Conservation (phyloP, 177 flowering plant genomes). For the Telopea speciosissima region DNA sequence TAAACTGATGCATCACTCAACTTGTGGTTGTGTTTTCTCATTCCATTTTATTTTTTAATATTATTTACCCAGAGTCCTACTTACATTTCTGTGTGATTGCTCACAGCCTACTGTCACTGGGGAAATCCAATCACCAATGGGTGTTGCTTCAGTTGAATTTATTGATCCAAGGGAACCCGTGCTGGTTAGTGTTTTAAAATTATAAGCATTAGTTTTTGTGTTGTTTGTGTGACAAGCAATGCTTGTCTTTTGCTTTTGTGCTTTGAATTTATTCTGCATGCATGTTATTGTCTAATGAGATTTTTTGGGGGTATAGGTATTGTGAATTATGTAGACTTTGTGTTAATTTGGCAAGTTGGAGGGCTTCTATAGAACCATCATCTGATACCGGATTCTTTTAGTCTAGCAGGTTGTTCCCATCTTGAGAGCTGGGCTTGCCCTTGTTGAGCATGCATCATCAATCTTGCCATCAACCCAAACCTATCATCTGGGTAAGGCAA, state of each 20-base stretch:
- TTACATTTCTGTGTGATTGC: conserved; percentile 6
- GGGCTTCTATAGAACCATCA: neutral
- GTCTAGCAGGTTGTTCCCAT: conserved; percentile 76
- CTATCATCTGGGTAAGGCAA: conserved; percentile 72
- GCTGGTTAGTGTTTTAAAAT: conserved; percentile 41
- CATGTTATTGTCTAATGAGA: neutral
- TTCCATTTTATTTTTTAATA: neutral
- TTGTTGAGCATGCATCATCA: conserved; percentile 83
- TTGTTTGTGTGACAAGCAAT: neutral
- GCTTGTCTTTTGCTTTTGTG: too few relatives aligned
- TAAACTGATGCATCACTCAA: too few relatives aligned
- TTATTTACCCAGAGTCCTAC: too few relatives aligned
- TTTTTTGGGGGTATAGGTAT: too few relatives aligned
- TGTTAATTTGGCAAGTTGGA: neutral
- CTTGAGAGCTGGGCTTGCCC: conserved; percentile 95
- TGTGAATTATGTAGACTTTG: too few relatives aligned
- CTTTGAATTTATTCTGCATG: neutral
- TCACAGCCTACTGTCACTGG: conserved; percentile 76
- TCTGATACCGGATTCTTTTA: conserved; percentile 16
- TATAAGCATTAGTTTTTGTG: too few relatives aligned
- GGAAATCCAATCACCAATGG: conserved; percentile 89
- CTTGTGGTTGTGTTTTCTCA: neutral
- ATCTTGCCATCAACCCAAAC: conserved; percentile 84
- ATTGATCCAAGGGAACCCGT: conserved; percentile 94
- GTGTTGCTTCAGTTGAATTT: conserved; percentile 85